A percentile compares a stretch with the other conserved stretches of the same genome.
Conservation (phyloP, 1,284 basidiomycete genomes). For the Neolentinus lepideus region DNA sequence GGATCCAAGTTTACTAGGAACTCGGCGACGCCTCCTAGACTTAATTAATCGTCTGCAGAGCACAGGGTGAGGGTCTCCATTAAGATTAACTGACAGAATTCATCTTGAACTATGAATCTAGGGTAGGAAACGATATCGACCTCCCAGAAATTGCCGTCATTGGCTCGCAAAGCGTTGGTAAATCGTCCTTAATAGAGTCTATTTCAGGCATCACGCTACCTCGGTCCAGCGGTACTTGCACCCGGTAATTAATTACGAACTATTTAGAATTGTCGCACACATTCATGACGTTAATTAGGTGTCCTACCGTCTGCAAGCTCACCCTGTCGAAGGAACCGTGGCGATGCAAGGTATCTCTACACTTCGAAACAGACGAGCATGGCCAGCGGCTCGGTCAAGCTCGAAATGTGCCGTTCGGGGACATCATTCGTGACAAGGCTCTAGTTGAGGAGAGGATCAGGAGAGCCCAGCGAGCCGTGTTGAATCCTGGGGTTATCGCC, state of each 20-base stretch:
- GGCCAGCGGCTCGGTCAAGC: constrained; percentile 36
- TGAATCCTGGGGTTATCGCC: constrained; percentile 44
- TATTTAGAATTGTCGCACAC: background rate
- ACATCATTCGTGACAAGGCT: constrained; percentile 37
- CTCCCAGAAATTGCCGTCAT: constrained; percentile 67
- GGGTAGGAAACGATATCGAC: constrained; percentile 59
- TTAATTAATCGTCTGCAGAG: constrained; percentile 43
- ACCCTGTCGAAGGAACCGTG: constrained; percentile 38
- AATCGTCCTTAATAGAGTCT: constrained; percentile 63
- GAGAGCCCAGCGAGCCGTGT: constrained; percentile 64
- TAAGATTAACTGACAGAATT: background rate
- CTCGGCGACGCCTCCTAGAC: constrained; percentile 38
- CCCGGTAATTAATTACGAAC: constrained; percentile 39
- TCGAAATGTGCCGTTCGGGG: constrained; percentile 43
- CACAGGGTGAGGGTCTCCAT: constrained; percentile 37
- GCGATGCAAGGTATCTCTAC: constrained; percentile 55
- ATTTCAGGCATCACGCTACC: constrained; percentile 68
- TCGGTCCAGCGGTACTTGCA: constrained; percentile 61
- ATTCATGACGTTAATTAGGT: constrained; percentile 41
- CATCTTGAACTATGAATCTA: constrained; percentile 21
- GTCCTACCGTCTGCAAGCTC: constrained; percentile 64
- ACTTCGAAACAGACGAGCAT: constrained; percentile 37
- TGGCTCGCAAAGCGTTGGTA: constrained; percentile 49
- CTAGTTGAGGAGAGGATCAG: constrained; percentile 60
- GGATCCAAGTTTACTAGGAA: constrained; percentile 26